These are phyloP conservation scores for Geranium brycei DNA, from an alignment of 345 rosid species.

Conservation along the genomic window DNA sequence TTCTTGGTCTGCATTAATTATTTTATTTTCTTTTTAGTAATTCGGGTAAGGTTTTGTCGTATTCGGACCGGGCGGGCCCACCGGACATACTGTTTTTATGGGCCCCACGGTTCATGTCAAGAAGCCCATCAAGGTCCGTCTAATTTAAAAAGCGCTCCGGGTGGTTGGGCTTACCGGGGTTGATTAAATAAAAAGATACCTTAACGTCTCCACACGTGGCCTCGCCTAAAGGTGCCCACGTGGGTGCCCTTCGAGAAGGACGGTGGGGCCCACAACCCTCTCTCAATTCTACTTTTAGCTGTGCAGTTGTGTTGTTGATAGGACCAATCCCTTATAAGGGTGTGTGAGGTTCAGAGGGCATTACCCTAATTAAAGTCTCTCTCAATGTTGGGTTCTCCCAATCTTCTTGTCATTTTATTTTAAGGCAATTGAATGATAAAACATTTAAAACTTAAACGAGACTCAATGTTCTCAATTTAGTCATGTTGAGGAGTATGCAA, in stretches of 20 bases:
- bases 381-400: no score
- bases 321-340: no score
- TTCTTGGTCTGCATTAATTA: not conserved
- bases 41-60: conserved; percentile 8
- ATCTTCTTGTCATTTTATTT: no score
- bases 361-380: no score
- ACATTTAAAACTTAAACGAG: no score
- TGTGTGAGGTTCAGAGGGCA: no score
- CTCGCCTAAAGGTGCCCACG: conserved; percentile 10
- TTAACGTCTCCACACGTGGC: conserved; percentile 17
- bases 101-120: conserved; percentile 11
- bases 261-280: conserved; percentile 1
- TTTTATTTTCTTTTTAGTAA: not conserved
- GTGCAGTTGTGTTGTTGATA: no score
- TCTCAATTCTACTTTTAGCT: not conserved
- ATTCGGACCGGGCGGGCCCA: conserved; percentile 15
- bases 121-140: conserved; percentile 21
- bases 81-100: not conserved
- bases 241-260: conserved; percentile 18
- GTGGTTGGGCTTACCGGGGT: conserved; percentile 7
- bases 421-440: no score
- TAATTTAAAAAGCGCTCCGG: conserved; percentile 2
- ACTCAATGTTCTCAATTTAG: no score
- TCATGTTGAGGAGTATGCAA: no score
- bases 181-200: conserved; percentile 10